Evolutionary conservation across 495 filamentous ascomycete species (phyloP).

Genomic region (Lophiostoma macrostomum): DNA sequence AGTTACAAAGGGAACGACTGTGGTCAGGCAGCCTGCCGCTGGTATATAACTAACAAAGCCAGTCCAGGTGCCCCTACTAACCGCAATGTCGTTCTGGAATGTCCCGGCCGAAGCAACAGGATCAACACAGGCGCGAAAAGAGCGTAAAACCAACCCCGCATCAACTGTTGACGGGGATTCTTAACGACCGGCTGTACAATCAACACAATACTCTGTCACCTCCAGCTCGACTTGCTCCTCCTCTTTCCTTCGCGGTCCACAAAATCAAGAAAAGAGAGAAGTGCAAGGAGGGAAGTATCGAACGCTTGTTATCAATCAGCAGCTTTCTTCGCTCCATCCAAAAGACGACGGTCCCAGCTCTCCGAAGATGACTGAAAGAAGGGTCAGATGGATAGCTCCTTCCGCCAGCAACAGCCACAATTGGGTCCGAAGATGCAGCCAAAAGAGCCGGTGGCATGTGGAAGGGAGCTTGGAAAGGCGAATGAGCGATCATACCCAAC

Average conservation of each 20-base stretch:
- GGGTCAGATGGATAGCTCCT: not conserved
- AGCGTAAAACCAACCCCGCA: slow-evolving; percentile 34
- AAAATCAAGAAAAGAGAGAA: slow-evolving; percentile 2
- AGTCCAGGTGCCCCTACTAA: too few species aligned
- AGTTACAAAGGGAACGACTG: not conserved
- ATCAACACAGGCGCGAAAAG: slow-evolving; percentile 20
- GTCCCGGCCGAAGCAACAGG: slow-evolving; percentile 15
- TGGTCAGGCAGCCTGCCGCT: too few species aligned
- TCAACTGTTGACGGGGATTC: slow-evolving; percentile 32
- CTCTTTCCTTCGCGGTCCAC: not conserved
- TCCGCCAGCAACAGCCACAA: slow-evolving; percentile 27
- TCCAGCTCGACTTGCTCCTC: slow-evolving; percentile 22
- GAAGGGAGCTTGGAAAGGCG: slow-evolving; percentile 27
- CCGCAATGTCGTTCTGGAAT: not conserved
- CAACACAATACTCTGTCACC: slow-evolving; percentile 28
- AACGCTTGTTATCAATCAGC: slow-evolving; percentile 43
- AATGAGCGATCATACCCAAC: slow-evolving; percentile 43
- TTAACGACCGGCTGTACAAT: slow-evolving; percentile 22
- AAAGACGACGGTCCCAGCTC: slow-evolving; percentile 4
- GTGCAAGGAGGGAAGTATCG: slow-evolving; percentile 15
- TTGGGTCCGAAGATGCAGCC: slow-evolving; percentile 32
- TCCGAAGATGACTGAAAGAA: slow-evolving; percentile 3
- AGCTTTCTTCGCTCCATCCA: slow-evolving; percentile 8
- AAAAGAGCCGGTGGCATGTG: slow-evolving; percentile 15
- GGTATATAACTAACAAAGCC: too few species aligned